Evolutionary conservation across 1,139 yeast genomes (phyloP), one percentile per base, ranked within the genome.

Genomic region (Scheffersomyces segobiensis): DNA sequence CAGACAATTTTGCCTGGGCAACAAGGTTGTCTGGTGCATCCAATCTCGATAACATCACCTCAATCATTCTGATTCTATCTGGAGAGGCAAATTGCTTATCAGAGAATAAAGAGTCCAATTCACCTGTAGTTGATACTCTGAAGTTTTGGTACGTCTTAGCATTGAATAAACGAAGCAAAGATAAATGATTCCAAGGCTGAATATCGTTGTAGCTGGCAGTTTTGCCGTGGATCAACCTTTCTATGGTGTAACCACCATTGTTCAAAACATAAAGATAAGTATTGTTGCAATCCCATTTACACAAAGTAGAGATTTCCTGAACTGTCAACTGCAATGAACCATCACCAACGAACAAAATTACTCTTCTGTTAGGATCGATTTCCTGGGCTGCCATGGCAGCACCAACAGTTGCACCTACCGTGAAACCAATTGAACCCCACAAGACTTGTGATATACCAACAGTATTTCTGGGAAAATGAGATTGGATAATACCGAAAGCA

Each of bases 401-500:
- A 75, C 97, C 97, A 61, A 88, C 77, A 48, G 91, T 83, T 56
- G 96, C 90, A 70, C 97, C 97, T 53, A 90, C 91, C 46, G 97
- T 86, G 81, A 80, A 91, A 68, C 97, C 97, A 74, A 91, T 90
- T 53, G 96, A 89, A 59, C 97, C 97, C 93, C 96, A 91, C 70
- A 91, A 81, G 53, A 91, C 96, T 78, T 91, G 97, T 56, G 96
- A 89, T 64, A 91, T 91, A 69, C 96, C 96, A 64, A 84, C 76
- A 52, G 88, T 82, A 72, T 87, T 78, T 69, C 83, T 78, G 63
- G 97, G 96, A 87, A 89, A 91, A 70, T 85, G 85, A 52, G 95
- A 82, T 71, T 87, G 90, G 65, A 88, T 84, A 65, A 91, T 87
- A 77, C 97, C 97, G 71, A 91, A 91, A 49, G 96, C 91, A 47